A percentile compares a stretch with the other conserved stretches of the same genome.
Evolutionary conservation across 2,329 filamentous ascomycete species (phyloP).

Genomic region (Colletotrichum kahawae): DNA sequence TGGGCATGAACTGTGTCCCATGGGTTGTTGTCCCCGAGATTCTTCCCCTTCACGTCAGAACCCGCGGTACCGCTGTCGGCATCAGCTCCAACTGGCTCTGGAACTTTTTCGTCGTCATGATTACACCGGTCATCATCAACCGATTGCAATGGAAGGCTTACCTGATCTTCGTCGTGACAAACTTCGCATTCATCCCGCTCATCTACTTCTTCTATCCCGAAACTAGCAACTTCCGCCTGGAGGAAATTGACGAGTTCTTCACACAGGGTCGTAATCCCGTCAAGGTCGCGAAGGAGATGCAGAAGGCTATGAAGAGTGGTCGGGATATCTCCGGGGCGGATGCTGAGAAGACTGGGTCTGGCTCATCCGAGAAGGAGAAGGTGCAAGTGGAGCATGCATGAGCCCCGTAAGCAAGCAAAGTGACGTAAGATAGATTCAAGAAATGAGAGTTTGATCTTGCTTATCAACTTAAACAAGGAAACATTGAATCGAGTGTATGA

Average conservation of each 20-base stretch:
- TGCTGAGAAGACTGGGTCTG: background rate
- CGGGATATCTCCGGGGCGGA: background rate
- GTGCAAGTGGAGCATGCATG: background rate
- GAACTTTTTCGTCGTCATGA: slow-evolving; percentile 50
- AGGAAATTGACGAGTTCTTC: slow-evolving; percentile 58
- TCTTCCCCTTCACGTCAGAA: slow-evolving; percentile 35
- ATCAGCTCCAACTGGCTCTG: slow-evolving; percentile 40
- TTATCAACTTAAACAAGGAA: too few species aligned
- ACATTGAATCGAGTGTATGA: too few species aligned
- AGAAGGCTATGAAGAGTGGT: slow-evolving; percentile 1
- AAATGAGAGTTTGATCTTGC: too few species aligned
- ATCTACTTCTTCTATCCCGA: slow-evolving; percentile 57
- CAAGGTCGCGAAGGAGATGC: slow-evolving; percentile 12
- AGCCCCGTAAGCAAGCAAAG: background rate
- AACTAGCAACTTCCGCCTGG: slow-evolving; percentile 51
- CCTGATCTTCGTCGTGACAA: slow-evolving; percentile 55
- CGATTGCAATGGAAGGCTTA: slow-evolving; percentile 55
- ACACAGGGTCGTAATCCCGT: slow-evolving; percentile 22
- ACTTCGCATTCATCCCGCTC: slow-evolving; percentile 47
- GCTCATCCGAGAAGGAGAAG: background rate
- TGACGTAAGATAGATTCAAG: too few species aligned
- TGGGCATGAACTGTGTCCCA: slow-evolving; percentile 35
- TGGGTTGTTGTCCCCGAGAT: slow-evolving; percentile 44
- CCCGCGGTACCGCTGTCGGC: slow-evolving; percentile 36
- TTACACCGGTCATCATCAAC: slow-evolving; percentile 54